Base-by-base conservation (phyloP, 768 basidiomycete species). In the Collybia mongolica region DNA sequence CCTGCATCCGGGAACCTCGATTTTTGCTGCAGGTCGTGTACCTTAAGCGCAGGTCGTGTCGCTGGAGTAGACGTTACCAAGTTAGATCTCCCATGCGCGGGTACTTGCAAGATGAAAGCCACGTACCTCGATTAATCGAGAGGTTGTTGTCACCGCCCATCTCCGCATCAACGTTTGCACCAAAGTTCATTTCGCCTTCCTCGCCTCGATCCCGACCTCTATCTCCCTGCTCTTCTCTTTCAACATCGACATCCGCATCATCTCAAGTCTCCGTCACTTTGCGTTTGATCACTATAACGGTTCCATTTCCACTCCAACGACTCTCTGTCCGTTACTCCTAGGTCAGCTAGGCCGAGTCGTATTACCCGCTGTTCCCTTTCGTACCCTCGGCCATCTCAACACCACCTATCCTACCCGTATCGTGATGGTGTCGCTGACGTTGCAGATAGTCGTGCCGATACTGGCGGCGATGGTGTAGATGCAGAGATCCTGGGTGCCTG, bases 371-470 rank as follows among this genome's bases (percentile, higher is more conserved):
- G 51, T 57, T 39, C 61, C 59, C 51, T 24, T 54, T 43, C 5
- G 44, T 35, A 15, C 56, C 39, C 6, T 20, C 35, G 51, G 54
- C 56, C 66, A 85, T 74, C 69, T 84, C 83, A 20, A 85, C 76
- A 0, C 84, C 84, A 18, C 77, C 74, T 67, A 87, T 74, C 3
- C 87, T 86, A 1, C 86, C 83, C 37, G 76, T 77, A 22, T 35
- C 15, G 36, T 48, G 19, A 20, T 19, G 20, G 36, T 9, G 11
- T 20, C 36, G 44, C 26, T 19, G 26, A 5, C 26, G 26, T 28
- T 5, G 26, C 5, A 5, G 26, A 18, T 22, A 12, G 42, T 28
- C 14, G 19, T 20, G 35, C 45, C 26, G 17, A 29, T 36, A 44
- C 19, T 39, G 46, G 4, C 22, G 22, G 24, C 17, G 20, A 28